Percentiles rank a stretch among this genome's conserved stretches.
These are phyloP conservation scores for Diaporthe ilicicola DNA, from an alignment of 2,329 filamentous ascomycete species.

Conservation along the genomic window DNA sequence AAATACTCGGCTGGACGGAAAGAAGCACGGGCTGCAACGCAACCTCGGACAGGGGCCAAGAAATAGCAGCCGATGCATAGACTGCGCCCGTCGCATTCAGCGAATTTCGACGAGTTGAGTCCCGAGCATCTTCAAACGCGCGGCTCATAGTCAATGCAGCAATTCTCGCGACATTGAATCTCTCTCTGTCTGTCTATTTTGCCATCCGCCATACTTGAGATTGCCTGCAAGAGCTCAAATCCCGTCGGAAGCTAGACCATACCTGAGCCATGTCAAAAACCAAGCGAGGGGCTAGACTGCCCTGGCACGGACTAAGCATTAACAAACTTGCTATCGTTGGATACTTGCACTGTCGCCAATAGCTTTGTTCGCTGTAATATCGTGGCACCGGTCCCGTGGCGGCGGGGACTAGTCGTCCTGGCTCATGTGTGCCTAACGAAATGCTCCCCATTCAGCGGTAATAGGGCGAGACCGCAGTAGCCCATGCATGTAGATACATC, in stretches of 20 bases:
- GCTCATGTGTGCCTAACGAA: not conserved
- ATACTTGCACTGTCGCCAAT: too few species aligned
- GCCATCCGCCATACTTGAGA: not conserved
- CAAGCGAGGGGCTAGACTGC: not conserved
- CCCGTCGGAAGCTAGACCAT: not conserved
- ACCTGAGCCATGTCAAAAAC: not conserved
- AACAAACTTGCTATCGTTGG: not conserved
- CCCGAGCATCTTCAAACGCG: not conserved
- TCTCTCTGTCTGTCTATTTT: too few species aligned
- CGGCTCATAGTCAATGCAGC: not conserved
- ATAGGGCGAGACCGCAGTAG: slow-evolving; percentile 20
- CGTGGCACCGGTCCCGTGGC: not conserved
- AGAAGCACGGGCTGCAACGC: slow-evolving; percentile 10
- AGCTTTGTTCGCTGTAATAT: not conserved
- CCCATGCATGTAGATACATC: slow-evolving; percentile 9
- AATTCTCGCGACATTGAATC: slow-evolving; percentile 2
- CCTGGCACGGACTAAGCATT: not conserved
- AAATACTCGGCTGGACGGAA: slow-evolving; percentile 21
- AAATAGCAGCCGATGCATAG: slow-evolving; percentile 27
- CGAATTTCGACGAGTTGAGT: slow-evolving; percentile 16
- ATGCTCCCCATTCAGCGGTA: not conserved
- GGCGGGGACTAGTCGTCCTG: not conserved
- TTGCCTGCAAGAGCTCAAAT: not conserved
- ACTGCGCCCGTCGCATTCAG: not conserved
- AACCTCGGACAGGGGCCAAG: not conserved